phyloP scores from a whole-genome alignment of 2,329 filamentous ascomycete species.

The Phaeosphaeria sp. region DNA sequence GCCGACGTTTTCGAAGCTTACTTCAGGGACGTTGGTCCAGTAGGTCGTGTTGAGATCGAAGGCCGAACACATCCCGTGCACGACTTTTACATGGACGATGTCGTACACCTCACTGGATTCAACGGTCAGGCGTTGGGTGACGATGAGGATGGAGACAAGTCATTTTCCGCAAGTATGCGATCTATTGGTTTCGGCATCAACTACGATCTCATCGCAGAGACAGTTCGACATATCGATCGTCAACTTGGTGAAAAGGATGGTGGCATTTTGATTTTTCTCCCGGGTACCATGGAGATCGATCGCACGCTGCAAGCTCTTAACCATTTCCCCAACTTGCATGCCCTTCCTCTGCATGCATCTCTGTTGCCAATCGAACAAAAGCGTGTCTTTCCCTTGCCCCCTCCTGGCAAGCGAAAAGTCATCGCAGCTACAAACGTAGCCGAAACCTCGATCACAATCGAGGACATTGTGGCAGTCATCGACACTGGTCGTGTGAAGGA shows the following conservation, averaged over 20 bases:
- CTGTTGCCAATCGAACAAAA: slow-evolving; percentile 88
- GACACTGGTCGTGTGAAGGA: slow-evolving; percentile 96
- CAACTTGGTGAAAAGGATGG: slow-evolving; percentile 77
- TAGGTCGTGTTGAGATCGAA: slow-evolving; percentile 84
- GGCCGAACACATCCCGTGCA: slow-evolving; percentile 89
- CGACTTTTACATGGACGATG: slow-evolving; percentile 88
- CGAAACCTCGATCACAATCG: slow-evolving; percentile 97
- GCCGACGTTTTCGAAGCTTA: slow-evolving; percentile 84
- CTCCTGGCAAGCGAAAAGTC: slow-evolving; percentile 83
- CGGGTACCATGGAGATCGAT: slow-evolving; percentile 90
- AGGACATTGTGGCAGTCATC: slow-evolving; percentile 94
- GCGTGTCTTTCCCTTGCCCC: slow-evolving; percentile 79
- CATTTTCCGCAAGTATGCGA: slow-evolving; percentile 50
- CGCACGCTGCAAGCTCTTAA: slow-evolving; percentile 74
- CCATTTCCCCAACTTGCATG: slow-evolving; percentile 71
- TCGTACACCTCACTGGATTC: slow-evolving; percentile 81
- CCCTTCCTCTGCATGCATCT: slow-evolving; percentile 89
- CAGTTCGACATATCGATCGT: slow-evolving; percentile 80
- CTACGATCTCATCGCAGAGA: slow-evolving; percentile 82
- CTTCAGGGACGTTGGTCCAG: slow-evolving; percentile 73
- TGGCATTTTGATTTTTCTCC: slow-evolving; percentile 93
- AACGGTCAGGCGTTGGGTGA: slow-evolving; percentile 55
- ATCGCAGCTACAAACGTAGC: slow-evolving; percentile 96
- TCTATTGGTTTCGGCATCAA: slow-evolving; percentile 79
- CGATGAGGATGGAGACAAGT: slow-evolving; percentile 56